Conservation (phyloP, 345 rosid species). For the Brassica carinata region DNA sequence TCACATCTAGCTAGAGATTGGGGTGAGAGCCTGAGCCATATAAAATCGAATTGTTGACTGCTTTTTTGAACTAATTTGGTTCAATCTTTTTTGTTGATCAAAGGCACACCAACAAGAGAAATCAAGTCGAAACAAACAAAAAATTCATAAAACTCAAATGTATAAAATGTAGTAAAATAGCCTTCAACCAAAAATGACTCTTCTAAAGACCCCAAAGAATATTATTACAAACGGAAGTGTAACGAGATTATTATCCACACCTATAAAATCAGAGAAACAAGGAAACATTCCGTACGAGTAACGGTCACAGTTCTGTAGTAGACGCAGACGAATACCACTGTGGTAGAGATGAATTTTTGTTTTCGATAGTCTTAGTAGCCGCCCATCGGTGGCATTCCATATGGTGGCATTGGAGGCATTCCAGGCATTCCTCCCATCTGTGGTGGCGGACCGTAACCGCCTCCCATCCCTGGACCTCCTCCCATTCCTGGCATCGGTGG, state of each 20-base stretch:
- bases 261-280: neutral
- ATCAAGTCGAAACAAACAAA: neutral
- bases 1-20: neutral
- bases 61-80: neutral
- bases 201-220: neutral
- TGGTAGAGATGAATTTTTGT: neutral
- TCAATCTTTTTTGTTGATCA: neutral
- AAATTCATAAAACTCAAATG: neutral
- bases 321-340: constrained; percentile 1
- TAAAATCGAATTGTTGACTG: neutral
- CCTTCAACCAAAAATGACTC: neutral
- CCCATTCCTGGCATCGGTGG: constrained; percentile 96
- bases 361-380: constrained; percentile 44
- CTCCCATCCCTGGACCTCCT: constrained; percentile 41
- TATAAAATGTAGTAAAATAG: neutral
- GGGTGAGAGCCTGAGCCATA: neutral
- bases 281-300: constrained; percentile 14
- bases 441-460: constrained; percentile 49
- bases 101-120: neutral
- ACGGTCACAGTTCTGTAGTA: constrained; percentile 5
- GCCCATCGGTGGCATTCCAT: constrained; percentile 70
- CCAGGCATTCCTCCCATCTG: constrained; percentile 72
- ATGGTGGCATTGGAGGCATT: constrained; percentile 64
- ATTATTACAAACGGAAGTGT: neutral
- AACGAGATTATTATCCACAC: neutral